These are phyloP conservation scores for Rhynchosporium graminicola DNA, from an alignment of 2,329 filamentous ascomycete species.

Conservation along the genomic window DNA sequence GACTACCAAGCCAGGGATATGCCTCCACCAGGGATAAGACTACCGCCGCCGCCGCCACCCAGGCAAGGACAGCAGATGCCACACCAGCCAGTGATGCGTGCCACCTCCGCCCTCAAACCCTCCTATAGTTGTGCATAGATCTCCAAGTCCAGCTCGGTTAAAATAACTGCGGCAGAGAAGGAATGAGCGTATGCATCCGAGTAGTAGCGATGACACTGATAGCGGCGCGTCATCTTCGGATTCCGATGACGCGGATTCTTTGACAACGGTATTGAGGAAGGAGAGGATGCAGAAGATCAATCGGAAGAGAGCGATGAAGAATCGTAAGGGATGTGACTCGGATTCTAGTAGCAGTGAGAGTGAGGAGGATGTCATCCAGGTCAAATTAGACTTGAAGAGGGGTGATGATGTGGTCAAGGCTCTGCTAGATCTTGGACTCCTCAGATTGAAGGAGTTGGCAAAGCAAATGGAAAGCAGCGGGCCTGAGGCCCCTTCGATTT, in stretches of 20 bases:
- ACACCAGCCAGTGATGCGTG: too few relatives aligned
- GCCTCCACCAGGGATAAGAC: too few relatives aligned
- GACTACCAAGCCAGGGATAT: neutral
- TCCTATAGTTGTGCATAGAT: neutral
- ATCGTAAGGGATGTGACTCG: neutral
- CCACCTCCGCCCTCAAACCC: neutral
- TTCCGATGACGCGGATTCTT: slow-evolving; percentile 20
- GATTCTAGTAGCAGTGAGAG: slow-evolving; percentile 6
- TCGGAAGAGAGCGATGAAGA: slow-evolving; percentile 5
- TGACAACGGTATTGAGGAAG: slow-evolving; percentile 19
- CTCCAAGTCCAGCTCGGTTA: neutral
- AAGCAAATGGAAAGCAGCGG: neutral
- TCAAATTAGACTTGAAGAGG: slow-evolving; percentile 24
- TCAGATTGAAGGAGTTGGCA: neutral
- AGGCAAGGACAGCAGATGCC: too few relatives aligned
- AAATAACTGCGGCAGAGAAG: neutral
- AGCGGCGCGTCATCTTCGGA: slow-evolving; percentile 11
- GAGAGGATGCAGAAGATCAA: neutral
- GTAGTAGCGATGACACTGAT: slow-evolving; percentile 13
- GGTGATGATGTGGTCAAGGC: slow-evolving; percentile 28
- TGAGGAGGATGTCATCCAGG: slow-evolving; percentile 22
- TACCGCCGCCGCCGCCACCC: too few relatives aligned
- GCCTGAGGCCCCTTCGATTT: neutral
- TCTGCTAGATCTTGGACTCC: slow-evolving; percentile 27
- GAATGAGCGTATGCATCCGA: slow-evolving; percentile 3